Evolutionary conservation across 805 yeast species (phyloP), one percentile per base, ranked within the genome.

Genomic region (Starmerella bombicola): DNA sequence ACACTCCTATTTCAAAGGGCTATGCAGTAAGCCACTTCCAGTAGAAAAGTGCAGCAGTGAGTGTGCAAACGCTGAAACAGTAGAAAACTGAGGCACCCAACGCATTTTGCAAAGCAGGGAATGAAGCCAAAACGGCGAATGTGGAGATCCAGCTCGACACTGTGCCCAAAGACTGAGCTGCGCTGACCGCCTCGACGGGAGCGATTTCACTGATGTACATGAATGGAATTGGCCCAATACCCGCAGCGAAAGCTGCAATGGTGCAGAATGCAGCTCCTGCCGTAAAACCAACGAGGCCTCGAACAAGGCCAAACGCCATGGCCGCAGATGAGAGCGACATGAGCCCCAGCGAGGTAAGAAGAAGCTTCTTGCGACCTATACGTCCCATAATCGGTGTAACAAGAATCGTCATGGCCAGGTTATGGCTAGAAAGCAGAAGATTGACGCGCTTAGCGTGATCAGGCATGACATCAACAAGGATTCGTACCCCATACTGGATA

Each of bases 191-290:
- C 44, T 76, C 74, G 2, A 70, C 63, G 45, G 85, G 93, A 0
- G 93, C 79, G n/a, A 88, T 76, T 57, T 91, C 97, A 5, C 93
- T 74, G 9, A 88, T 78, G 38, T 86, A 62, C 50, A 88, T 63
- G 62, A 91, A 88, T 31, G 98, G 98, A 40, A 91, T 85, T 5
- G 98, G 98, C 0, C 98, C 98, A 46, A 85, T 59, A 0, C 98
- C 98, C 25, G 80, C 64, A 0, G 96, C 97, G 65, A 88, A 91
- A 21, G 84, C 72, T 1, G 80, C 75, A 36, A 88, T 85, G 56
- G 84, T 86, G 1, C 70, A 55, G 40, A 83, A 71, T 0, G 85
- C 78, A 9, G 85, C 76, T 1, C 70, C 37, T 1, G 80, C 75
- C 1, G 86, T 69, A 12, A 78, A 45, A 0, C 61, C 24, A 0